Percentiles rank a stretch among this genome's conserved stretches.
Conservation (phyloP, 805 yeast genomes). For the Candida coleopterorum region DNA sequence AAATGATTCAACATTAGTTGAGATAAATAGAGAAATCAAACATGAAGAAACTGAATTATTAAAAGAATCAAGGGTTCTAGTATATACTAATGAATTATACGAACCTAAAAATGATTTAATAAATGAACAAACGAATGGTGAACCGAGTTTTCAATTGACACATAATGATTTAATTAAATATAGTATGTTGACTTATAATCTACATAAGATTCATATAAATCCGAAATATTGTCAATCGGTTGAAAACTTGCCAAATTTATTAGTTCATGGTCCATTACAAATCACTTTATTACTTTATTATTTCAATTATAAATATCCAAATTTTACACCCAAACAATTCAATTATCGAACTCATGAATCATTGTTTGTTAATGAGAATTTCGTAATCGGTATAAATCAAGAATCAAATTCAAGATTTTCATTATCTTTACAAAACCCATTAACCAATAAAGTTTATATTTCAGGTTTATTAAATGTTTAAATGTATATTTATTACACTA, state of each 20-base stretch:
- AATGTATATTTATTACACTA: no score
- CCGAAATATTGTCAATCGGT: slow-evolving; percentile 41
- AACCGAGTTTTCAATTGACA: slow-evolving; percentile 14
- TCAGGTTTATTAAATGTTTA: slow-evolving; percentile 6
- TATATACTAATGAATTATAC: slow-evolving; percentile 50
- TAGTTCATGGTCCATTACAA: slow-evolving; percentile 82
- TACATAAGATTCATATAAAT: slow-evolving; percentile 82
- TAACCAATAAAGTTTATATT: not conserved
- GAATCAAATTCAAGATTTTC: not conserved
- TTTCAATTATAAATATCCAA: slow-evolving; percentile 23
- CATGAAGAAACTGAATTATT: slow-evolving; percentile 20
- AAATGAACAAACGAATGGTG: slow-evolving; percentile 17
- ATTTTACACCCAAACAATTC: slow-evolving; percentile 23
- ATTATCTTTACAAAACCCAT: not conserved
- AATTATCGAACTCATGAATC: slow-evolving; percentile 50
- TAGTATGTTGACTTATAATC: slow-evolving; percentile 73
- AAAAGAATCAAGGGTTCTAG: slow-evolving; percentile 53
- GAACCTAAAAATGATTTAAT: slow-evolving; percentile 7
- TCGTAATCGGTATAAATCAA: slow-evolving; percentile 1
- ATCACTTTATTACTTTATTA: slow-evolving; percentile 57
- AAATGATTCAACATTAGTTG: slow-evolving; percentile 44
- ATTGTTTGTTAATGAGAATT: slow-evolving; percentile 37
- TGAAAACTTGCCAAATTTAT: slow-evolving; percentile 58
- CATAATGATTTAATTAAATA: slow-evolving; percentile 51
- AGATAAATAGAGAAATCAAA: slow-evolving; percentile 46